Evolutionary conservation across 768 basidiomycete species (phyloP).

Genomic region (Calocybe gangraenosa): DNA sequence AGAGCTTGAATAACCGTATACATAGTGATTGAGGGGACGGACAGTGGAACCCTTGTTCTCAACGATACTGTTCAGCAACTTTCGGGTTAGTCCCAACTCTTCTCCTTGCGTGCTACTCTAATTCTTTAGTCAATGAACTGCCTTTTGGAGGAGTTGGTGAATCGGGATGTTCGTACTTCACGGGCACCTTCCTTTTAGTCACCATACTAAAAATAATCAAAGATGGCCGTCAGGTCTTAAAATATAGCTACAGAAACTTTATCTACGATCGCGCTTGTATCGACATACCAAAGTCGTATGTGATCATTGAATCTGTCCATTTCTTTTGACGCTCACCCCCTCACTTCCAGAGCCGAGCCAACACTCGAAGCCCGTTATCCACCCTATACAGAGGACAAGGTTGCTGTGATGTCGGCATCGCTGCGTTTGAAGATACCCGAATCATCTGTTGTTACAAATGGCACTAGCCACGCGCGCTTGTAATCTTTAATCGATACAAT

Average conservation of each 20-base stretch:
- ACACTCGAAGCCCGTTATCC: conserved; percentile 41
- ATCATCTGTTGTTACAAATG: neutral
- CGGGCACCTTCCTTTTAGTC: neutral
- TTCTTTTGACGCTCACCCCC: neutral
- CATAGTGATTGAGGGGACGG: conserved; percentile 51
- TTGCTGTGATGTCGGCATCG: conserved; percentile 24
- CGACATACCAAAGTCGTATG: conserved; percentile 51
- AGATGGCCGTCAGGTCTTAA: conserved; percentile 55
- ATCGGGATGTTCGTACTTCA: conserved; percentile 52
- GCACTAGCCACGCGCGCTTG: neutral
- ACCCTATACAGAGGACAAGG: conserved; percentile 41
- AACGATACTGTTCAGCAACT: conserved; percentile 62
- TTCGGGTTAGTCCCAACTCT: conserved; percentile 29
- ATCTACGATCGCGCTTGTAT: conserved; percentile 43
- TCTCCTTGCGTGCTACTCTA: conserved; percentile 3
- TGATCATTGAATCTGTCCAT: conserved; percentile 1
- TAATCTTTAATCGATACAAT: too few relatives aligned
- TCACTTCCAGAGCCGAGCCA: conserved; percentile 35
- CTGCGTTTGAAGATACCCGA: conserved; percentile 21
- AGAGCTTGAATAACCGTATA: neutral
- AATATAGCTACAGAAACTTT: conserved; percentile 54
- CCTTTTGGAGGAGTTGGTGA: conserved; percentile 57
- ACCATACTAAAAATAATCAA: neutral
- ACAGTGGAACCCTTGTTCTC: conserved; percentile 51
- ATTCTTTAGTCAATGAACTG: conserved; percentile 24